phyloP scores from a whole-genome alignment of 116 monocot genomes.

The Trichopus zeylanicus region DNA sequence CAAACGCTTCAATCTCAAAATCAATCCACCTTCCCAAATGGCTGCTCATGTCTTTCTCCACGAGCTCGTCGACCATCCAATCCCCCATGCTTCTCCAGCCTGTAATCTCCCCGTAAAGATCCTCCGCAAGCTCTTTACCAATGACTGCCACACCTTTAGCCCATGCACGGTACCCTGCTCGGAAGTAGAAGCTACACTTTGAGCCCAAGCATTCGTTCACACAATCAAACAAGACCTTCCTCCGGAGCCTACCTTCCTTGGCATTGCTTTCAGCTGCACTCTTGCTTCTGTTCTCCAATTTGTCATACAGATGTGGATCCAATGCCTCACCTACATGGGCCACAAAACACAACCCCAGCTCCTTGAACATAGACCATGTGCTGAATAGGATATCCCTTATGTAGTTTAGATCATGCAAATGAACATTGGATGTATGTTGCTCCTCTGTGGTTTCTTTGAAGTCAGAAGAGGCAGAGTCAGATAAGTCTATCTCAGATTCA shows the following conservation, averaged over 20 bases:
- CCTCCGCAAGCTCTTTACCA: conserved; percentile 22
- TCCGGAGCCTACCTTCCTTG: conserved; percentile 15
- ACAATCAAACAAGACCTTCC: conserved; percentile 48
- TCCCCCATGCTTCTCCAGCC: conserved; percentile 42
- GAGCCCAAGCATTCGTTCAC: conserved; percentile 33
- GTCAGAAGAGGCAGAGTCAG: conserved; percentile 48
- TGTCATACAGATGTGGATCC: conserved; percentile 41
- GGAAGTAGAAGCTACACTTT: conserved; percentile 31
- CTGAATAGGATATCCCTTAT: conserved; percentile 33
- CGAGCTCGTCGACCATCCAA: conserved; percentile 50
- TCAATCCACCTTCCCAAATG: conserved; percentile 48
- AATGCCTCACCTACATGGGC: conserved; percentile 10
- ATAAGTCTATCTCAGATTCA: conserved; percentile 29
- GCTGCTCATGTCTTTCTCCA: conserved; percentile 57
- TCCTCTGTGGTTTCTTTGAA: conserved; percentile 10
- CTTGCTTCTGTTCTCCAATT: conserved; percentile 32
- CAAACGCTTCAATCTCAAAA: conserved; percentile 49
- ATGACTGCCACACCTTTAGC: conserved; percentile 24
- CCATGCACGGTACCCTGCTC: conserved; percentile 40
- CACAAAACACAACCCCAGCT: not conserved
- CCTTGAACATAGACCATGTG: not conserved
- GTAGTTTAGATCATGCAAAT: conserved; percentile 23
- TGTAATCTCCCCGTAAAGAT: conserved; percentile 35
- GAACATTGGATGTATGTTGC: not conserved
- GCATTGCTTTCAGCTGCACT: too few relatives aligned